These are phyloP conservation scores for Entomortierella chlamydospora DNA, from an alignment of 192 early-diverging fungal species.

Conservation along the genomic window DNA sequence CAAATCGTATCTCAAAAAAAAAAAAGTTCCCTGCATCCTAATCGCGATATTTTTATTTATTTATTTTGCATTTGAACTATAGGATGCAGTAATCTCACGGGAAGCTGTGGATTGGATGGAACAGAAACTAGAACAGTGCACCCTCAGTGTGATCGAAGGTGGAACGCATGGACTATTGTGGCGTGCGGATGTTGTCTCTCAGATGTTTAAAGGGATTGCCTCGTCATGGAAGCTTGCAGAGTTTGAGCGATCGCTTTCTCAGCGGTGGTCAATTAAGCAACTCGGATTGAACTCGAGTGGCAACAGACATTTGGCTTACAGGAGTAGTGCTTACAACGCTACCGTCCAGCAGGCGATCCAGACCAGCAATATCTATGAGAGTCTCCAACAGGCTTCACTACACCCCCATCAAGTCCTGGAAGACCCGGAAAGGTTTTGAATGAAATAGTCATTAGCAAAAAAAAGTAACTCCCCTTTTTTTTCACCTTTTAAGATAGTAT, in stretches of 20 bases:
- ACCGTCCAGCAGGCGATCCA: constrained; percentile 49
- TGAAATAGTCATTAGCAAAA: too few species aligned
- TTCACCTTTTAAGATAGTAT: too few species aligned
- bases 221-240: constrained; percentile 52
- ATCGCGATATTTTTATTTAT: neutral
- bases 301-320: constrained; percentile 17
- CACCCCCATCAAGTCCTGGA: constrained; percentile 6
- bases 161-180: constrained; percentile 56
- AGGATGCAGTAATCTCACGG: constrained; percentile 53
- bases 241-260: constrained; percentile 49
- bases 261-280: constrained; percentile 53
- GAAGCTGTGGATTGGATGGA: constrained; percentile 61
- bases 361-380: constrained; percentile 50
- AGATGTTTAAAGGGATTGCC: constrained; percentile 57
- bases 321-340: constrained; percentile 26
- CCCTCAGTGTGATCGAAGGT: constrained; percentile 52
- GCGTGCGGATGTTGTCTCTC: constrained; percentile 54
- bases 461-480: too few species aligned
- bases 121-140: constrained; percentile 47
- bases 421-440: neutral
- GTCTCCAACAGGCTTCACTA: neutral
- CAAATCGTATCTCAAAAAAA: too few species aligned
- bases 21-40: too few species aligned
- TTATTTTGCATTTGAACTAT: neutral
- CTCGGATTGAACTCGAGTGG: constrained; percentile 27